These are phyloP conservation scores for Leccinum boreale DNA, from an alignment of 768 basidiomycete genomes.

Conservation along the genomic window DNA sequence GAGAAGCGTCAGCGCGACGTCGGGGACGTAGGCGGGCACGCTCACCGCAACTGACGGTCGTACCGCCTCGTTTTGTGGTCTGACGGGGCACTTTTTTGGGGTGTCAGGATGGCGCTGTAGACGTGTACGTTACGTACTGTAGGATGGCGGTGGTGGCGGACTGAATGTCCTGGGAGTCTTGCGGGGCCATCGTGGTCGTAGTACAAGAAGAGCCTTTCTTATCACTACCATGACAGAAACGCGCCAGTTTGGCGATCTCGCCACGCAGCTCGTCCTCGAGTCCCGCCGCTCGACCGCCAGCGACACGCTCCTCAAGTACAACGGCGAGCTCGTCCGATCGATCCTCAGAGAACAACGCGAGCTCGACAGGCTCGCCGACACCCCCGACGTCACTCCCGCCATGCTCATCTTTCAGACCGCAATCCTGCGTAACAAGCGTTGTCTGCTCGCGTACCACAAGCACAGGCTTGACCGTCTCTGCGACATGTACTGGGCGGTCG, in stretches of 20 bases:
- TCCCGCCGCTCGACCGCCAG: slow-evolving; percentile 81
- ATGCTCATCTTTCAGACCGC: slow-evolving; percentile 86
- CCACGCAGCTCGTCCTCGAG: slow-evolving; percentile 83
- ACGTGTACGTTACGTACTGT: slow-evolving; percentile 26
- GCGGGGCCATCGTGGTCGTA: slow-evolving; percentile 26
- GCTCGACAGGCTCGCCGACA: slow-evolving; percentile 58
- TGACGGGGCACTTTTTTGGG: slow-evolving; percentile 51
- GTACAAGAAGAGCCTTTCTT: background rate
- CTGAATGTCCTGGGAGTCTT: slow-evolving; percentile 47
- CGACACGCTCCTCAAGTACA: slow-evolving; percentile 87
- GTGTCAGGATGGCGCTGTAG: slow-evolving; percentile 1
- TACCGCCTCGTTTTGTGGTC: slow-evolving; percentile 89
- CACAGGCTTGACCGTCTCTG: slow-evolving; percentile 82
- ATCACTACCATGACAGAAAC: slow-evolving; percentile 39
- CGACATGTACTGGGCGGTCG: slow-evolving; percentile 86
- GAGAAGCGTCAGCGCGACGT: background rate
- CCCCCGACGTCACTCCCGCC: slow-evolving; percentile 50
- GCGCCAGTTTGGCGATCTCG: slow-evolving; percentile 80
- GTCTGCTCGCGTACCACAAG: slow-evolving; percentile 87
- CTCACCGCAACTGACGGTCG: slow-evolving; percentile 90
- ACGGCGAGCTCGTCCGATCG: slow-evolving; percentile 80
- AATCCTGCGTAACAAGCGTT: slow-evolving; percentile 92
- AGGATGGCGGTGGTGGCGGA: slow-evolving; percentile 38
- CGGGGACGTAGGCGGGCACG: background rate
- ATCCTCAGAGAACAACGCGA: slow-evolving; percentile 90